Percentiles rank a stretch among this genome's conserved stretches.
These are phyloP conservation scores for Xylaria longipes DNA, from an alignment of 495 filamentous ascomycete genomes.

Conservation along the genomic window DNA sequence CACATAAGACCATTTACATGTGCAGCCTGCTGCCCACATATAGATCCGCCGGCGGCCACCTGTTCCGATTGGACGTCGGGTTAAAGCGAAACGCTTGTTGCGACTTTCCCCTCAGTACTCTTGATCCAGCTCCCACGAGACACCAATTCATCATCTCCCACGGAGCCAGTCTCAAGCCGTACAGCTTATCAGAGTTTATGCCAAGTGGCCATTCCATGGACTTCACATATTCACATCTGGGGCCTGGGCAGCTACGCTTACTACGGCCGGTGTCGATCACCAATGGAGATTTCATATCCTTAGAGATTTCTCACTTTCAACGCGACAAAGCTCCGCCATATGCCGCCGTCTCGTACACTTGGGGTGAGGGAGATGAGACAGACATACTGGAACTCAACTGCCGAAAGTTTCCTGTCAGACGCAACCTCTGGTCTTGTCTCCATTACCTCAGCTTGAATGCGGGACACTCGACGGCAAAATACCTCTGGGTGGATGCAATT, in stretches of 20 bases:
- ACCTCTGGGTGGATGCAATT: slow-evolving; percentile 34
- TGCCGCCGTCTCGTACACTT: slow-evolving; percentile 35
- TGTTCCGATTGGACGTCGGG: neutral
- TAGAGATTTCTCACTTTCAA: slow-evolving; percentile 15
- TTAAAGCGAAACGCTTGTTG: neutral
- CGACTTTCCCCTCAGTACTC: neutral
- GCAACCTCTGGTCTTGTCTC: slow-evolving; percentile 34
- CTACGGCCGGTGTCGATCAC: slow-evolving; percentile 4
- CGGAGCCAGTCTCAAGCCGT: neutral
- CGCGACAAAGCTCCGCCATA: slow-evolving; percentile 23
- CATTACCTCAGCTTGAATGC: slow-evolving; percentile 23
- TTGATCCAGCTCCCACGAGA: neutral
- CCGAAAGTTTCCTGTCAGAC: slow-evolving; percentile 24
- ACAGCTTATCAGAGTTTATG: neutral
- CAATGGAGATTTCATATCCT: slow-evolving; percentile 8
- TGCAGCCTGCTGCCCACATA: neutral
- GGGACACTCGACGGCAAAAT: slow-evolving; percentile 12
- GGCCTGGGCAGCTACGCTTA: slow-evolving; percentile 24
- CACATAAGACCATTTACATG: no score
- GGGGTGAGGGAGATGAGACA: slow-evolving; percentile 27
- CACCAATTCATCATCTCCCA: neutral
- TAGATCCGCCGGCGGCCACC: neutral
- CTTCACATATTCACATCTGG: slow-evolving; percentile 25
- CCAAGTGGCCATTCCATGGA: slow-evolving; percentile 9
- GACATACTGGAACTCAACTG: slow-evolving; percentile 29